Percentiles rank a stretch among this genome's conserved stretches.
phyloP scores from a whole-genome alignment of 257 asterid species.

The Solanum ossicruentum region DNA sequence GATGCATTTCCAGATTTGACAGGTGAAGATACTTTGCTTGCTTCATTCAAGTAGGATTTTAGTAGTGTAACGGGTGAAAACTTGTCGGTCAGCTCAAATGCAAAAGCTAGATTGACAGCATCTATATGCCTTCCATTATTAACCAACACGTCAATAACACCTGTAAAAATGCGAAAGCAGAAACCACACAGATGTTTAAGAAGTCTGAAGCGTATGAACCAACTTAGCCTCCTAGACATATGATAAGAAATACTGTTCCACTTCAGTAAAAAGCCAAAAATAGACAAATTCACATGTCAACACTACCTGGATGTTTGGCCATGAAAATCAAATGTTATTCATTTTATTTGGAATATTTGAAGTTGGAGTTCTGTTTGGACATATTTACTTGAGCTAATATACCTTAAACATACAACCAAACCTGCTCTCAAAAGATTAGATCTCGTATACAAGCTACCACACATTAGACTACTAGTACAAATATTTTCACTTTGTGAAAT shows the following conservation, averaged over 20 bases:
- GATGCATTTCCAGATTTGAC: slow-evolving; percentile 56
- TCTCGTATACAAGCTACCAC: too few species aligned
- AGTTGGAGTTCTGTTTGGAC: too few species aligned
- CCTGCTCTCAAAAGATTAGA: too few species aligned
- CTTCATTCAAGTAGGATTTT: slow-evolving; percentile 76
- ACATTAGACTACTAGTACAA: too few species aligned
- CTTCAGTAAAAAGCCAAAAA: neutral
- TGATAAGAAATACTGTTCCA: neutral
- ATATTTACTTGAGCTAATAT: too few species aligned
- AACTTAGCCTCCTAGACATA: neutral
- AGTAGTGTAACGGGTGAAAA: slow-evolving; percentile 65
- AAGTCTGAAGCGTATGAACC: neutral
- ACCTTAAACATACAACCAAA: too few species aligned
- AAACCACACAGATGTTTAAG: neutral
- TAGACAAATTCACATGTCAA: neutral
- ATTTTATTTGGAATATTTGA: too few species aligned
- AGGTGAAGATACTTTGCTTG: slow-evolving; percentile 50
- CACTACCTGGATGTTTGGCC: neutral
- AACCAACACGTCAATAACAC: slow-evolving; percentile 74
- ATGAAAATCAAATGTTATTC: too few species aligned
- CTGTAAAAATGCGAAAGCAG: slow-evolving; percentile 29
- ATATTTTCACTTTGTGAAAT: too few species aligned
- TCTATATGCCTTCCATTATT: slow-evolving; percentile 88
- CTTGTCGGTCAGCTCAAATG: slow-evolving; percentile 74
- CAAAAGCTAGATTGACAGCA: slow-evolving; percentile 93